Evolutionary conservation across 2,329 filamentous ascomycete species (phyloP), one percentile per base, ranked within the genome.

Genomic region (Balansia obtecta): DNA sequence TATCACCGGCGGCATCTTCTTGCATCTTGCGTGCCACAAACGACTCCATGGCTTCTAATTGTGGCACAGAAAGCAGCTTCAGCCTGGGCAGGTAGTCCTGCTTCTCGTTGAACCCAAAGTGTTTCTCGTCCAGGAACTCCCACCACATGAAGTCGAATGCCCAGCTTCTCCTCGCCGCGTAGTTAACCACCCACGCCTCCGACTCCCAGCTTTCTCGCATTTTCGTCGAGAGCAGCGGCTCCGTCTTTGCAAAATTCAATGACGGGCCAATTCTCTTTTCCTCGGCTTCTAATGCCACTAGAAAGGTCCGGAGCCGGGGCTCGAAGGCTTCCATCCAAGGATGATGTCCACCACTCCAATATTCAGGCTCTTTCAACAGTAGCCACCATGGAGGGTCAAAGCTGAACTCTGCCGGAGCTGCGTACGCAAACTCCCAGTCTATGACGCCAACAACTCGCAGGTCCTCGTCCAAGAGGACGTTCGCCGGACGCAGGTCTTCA

Each of bases 351-450:
- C 46, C 51, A 5, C 50, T 10, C 65, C 67, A 70, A 20, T 51
- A 52, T 18, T 70, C 65, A 0, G 62, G 61, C 8, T 44, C 37
- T 13, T 62, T 52, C 2, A 70, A 51, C 0, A 68, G 54, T 2
- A 71, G 57, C 68, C 66, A 71, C 66, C 65, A 71, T 1, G 68
- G 68, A 13, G 65, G 38, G 49, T 48, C 46, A 33, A 48, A 43
- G 11, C 22, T 22, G 11, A 46, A 46, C 13, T 16, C 11, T 16
- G 44, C 34, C 13, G 46, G 46, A 12, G 46, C 46, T 11, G 37
- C 37, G 11, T 68, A 68, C 0, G 64, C 51, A 49, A 67, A 68
- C 56, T 73, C 70, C 67, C 67, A 72, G 52, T 71, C 68, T 15
- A 73, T 66, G 0, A 66, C 60, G 3, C 58, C 65, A 9, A 62